Conservation (phyloP, 805 yeast species). For the Schizosaccharomyces osmophilus region DNA sequence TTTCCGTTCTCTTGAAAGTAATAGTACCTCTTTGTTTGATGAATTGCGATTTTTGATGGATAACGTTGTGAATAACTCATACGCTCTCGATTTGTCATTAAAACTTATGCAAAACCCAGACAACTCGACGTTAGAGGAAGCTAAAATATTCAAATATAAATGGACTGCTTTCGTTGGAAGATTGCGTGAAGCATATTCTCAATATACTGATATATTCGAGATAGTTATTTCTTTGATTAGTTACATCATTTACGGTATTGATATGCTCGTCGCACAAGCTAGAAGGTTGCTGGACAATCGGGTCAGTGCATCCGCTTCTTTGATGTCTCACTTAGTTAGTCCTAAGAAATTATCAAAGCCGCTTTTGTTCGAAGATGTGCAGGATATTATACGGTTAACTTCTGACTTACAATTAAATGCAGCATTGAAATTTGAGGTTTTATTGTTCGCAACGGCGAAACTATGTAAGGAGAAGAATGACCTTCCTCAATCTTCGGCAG, state of each 20-base stretch:
- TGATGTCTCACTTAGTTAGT: too few relatives aligned
- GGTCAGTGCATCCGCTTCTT: too few relatives aligned
- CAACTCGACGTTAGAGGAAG: neutral
- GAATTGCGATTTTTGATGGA: neutral
- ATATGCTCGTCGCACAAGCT: neutral
- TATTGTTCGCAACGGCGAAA: neutral
- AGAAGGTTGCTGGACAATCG: neutral
- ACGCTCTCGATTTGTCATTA: neutral
- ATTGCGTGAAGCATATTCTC: neutral
- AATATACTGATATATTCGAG: neutral
- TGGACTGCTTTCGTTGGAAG: neutral
- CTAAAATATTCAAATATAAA: neutral
- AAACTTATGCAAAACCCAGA: neutral
- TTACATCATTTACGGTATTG: neutral
- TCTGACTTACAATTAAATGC: neutral
- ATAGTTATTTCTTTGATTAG: neutral
- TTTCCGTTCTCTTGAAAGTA: neutral
- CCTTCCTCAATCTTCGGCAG: neutral
- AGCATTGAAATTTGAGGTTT: neutral
- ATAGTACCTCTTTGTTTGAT: neutral
- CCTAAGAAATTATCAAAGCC: neutral
- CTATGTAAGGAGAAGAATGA: neutral
- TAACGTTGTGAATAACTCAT: neutral
- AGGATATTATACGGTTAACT: neutral
- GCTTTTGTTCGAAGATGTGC: neutral